Base-by-base conservation (phyloP, 2,329 filamentous ascomycete species). In the Neonectria ditissima region DNA sequence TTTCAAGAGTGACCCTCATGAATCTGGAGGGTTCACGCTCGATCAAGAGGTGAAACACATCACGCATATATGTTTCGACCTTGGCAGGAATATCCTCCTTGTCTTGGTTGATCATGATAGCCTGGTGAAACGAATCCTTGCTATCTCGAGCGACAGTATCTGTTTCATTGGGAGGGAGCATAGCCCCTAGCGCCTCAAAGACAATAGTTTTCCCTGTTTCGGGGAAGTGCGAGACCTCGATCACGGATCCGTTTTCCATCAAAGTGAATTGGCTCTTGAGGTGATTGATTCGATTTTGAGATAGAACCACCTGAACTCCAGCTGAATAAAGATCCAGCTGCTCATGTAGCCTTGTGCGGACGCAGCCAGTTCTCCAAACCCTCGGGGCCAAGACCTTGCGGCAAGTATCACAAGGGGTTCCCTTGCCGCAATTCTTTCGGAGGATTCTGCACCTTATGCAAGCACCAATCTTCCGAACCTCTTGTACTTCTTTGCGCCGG, bases 381-480 rank as follows among this genome's bases (percentile, higher is more conserved):
- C 89, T 83, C 1, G 89, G 87, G 4, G 85, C 84, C 41, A 90
- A 78, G 1, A 91, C 88, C 70, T 88, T 89, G 64, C 84, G 83
- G 66, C 89, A 91, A 1, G 88, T 87, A 56, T 86, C 84, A 68
- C 89, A 91, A 0, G 88, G 88, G 7, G 83, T 86, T 32, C 87
- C 88, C 62, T 83, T 85, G n/a, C 87, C 88, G 70, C 89, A 91
- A 1, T 87, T 89, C 77, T 91, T 91, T 61, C 88, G 84, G 37
- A 91, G 77, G 65, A 91, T 90, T 39, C 88, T 83, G 71, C 89
- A 91, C 47, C 89, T 81, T 55, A 90, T 89, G 69, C 89, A 91
- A 13, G 89, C 88, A 6, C 89, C 89, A 37, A 88, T 84, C 69
- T 88, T 88, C 24, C 89, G 85, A 22, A 91, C 86, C 65, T 88